Evolutionary conservation across 495 filamentous ascomycete genomes (phyloP).

Genomic region (Sporormia fimetaria): DNA sequence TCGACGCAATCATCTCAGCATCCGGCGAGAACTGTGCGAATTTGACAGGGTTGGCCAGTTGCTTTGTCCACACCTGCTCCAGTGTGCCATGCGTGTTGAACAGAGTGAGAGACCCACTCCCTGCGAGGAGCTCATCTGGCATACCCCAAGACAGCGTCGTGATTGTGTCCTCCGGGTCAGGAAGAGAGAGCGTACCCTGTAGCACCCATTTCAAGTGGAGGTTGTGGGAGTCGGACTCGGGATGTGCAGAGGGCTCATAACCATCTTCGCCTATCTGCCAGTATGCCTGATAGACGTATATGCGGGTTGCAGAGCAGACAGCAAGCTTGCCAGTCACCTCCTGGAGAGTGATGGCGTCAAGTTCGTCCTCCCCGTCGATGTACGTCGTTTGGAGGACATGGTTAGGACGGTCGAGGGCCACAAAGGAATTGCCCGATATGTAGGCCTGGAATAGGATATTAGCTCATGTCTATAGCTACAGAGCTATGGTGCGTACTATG

Average conservation of each 20-base stretch:
- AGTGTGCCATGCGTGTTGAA: slow-evolving; percentile 44
- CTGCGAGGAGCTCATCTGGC: slow-evolving; percentile 69
- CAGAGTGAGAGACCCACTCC: slow-evolving; percentile 57
- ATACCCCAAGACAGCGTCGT: slow-evolving; percentile 76
- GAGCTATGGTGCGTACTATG: slow-evolving; percentile 46
- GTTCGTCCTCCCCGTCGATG: slow-evolving; percentile 57
- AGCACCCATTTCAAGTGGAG: slow-evolving; percentile 52
- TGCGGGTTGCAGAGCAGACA: slow-evolving; percentile 48
- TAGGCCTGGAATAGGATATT: slow-evolving; percentile 50
- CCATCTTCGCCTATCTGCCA: slow-evolving; percentile 45
- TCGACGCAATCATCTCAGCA: slow-evolving; percentile 70
- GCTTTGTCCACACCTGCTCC: slow-evolving; percentile 59
- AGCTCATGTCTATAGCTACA: slow-evolving; percentile 1
- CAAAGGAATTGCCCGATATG: slow-evolving; percentile 75
- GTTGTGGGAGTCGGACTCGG: too few relatives aligned
- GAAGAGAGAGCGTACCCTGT: slow-evolving; percentile 34
- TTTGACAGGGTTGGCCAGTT: slow-evolving; percentile 59
- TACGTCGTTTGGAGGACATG: slow-evolving; percentile 83
- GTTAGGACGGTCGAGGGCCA: slow-evolving; percentile 65
- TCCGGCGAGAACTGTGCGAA: slow-evolving; percentile 77
- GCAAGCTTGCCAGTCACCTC: slow-evolving; percentile 80
- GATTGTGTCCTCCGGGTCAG: slow-evolving; percentile 35
- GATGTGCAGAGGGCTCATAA: slow-evolving; percentile 7
- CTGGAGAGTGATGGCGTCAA: slow-evolving; percentile 67
- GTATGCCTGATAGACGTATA: slow-evolving; percentile 72